These are phyloP conservation scores for Juglanconis sp. DNA, from an alignment of 2,329 filamentous ascomycete species.

Conservation along the genomic window DNA sequence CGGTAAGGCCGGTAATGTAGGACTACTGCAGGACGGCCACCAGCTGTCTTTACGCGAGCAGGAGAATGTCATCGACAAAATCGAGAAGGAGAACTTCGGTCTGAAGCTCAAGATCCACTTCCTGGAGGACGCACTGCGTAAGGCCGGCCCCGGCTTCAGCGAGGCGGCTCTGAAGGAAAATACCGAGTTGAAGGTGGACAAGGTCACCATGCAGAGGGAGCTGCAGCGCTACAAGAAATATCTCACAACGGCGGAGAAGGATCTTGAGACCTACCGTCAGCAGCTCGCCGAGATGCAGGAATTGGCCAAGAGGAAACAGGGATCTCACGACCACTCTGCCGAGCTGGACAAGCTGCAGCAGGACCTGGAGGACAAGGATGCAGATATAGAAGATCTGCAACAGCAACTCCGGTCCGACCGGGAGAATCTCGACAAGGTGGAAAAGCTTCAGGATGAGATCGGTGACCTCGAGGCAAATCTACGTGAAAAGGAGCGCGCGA, in stretches of 20 bases:
- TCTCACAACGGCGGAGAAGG: constrained; percentile 75
- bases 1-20: constrained; percentile 45
- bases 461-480: constrained; percentile 73
- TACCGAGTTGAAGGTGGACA: constrained; percentile 90
- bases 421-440: constrained; percentile 55
- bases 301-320: constrained; percentile 72
- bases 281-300: constrained; percentile 82
- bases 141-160: constrained; percentile 85
- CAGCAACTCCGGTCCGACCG: constrained; percentile 56
- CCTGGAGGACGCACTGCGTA: constrained; percentile 83
- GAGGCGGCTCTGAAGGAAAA: constrained; percentile 90
- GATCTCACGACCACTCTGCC: constrained; percentile 64
- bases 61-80: constrained; percentile 90
- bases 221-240: constrained; percentile 83
- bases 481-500: constrained; percentile 69
- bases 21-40: constrained; percentile 76
- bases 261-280: constrained; percentile 78
- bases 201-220: constrained; percentile 84
- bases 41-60: constrained; percentile 90
- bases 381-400: constrained; percentile 59
- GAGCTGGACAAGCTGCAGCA: constrained; percentile 58
- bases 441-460: constrained; percentile 70
- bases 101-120: constrained; percentile 97
- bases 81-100: constrained; percentile 98
- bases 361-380: constrained; percentile 55